Conservation (phyloP, 768 basidiomycete species). For the Ramaria sp. region DNA sequence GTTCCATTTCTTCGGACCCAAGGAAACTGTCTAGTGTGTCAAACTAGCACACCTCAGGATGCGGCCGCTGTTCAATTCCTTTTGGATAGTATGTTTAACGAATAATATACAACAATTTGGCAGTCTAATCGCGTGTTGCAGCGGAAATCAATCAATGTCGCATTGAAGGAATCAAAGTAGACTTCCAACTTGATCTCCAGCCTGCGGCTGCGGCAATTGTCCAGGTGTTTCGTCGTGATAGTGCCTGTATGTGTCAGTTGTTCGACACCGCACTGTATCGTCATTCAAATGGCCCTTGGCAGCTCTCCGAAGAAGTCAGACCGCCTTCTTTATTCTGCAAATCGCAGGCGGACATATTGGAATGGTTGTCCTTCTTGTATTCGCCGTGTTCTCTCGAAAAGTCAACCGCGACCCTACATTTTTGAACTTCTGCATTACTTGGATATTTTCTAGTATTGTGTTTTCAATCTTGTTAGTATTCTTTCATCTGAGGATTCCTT, state of each 20-base stretch:
- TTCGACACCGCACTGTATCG: neutral
- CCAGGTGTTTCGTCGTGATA: neutral
- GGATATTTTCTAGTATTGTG: conserved; percentile 43
- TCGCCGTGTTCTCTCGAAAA: conserved; percentile 32
- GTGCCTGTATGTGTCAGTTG: neutral
- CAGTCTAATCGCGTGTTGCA: neutral
- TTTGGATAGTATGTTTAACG: neutral
- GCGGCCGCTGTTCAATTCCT: neutral
- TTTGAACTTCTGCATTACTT: conserved; percentile 47
- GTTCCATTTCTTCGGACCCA: neutral
- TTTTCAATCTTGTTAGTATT: conserved; percentile 39
- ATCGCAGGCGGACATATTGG: conserved; percentile 43
- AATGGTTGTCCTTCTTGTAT: conserved; percentile 37
- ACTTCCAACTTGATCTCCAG: neutral
- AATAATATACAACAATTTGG: neutral
- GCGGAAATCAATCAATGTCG: neutral
- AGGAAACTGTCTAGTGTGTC: neutral
- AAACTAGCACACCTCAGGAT: neutral
- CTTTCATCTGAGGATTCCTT: too few species aligned
- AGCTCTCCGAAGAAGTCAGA: neutral
- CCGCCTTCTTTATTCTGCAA: conserved; percentile 36
- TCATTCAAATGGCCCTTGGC: neutral
- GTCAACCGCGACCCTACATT: conserved; percentile 38
- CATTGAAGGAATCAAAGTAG: neutral
- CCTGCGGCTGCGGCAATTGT: neutral